Evolutionary conservation across 2,329 filamentous ascomycete genomes (phyloP), one percentile per base, ranked within the genome.

Genomic region (Botryotinia calthae): DNA sequence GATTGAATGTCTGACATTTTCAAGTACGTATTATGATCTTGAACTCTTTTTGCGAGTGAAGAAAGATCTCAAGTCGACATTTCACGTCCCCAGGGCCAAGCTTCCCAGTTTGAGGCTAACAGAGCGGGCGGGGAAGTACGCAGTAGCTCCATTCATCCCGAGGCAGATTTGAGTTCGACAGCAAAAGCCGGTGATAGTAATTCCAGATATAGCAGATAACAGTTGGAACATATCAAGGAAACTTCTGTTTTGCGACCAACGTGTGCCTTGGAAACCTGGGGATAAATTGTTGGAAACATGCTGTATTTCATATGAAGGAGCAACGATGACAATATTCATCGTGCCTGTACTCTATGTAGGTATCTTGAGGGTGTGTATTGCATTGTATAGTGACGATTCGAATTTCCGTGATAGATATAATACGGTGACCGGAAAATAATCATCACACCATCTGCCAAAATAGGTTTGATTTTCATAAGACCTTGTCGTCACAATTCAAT

Each of bases 1-100:
- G 66, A 59, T 16, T 65, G 69, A 54, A 54, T 66, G 48, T 76
- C 73, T 61, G 72, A 46, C 78, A 79, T 77, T 7, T 56, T 76
- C n/a, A 56, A 68, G 61, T 59, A 31, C 16, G 56, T 22, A 31
- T 42, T 14, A 34, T 31, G 44, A 9, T 25, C 31, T 40, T 42
- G 42, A 28, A 31, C 10, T 18, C 18, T 22, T 2, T 59, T 18
- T 59, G 66, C 22, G 14, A 12, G 14, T 22, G 16, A 69, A n/a
- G 66, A 34, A 31, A 69, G 14, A 12, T 66, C 64, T 69, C 37
- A 42, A 46, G 66, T 22, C 28, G 20, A 61, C 12, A 4, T 34
- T 31, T 18, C 51, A 31, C 6, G 25, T 28, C n/a, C 28, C n/a
- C n/a, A n/a, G n/a, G n/a, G n/a, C n/a, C 37, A 34, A 59, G 64